Base-by-base conservation (phyloP, 1,284 basidiomycete species). In the Puccinia sorghi region DNA sequence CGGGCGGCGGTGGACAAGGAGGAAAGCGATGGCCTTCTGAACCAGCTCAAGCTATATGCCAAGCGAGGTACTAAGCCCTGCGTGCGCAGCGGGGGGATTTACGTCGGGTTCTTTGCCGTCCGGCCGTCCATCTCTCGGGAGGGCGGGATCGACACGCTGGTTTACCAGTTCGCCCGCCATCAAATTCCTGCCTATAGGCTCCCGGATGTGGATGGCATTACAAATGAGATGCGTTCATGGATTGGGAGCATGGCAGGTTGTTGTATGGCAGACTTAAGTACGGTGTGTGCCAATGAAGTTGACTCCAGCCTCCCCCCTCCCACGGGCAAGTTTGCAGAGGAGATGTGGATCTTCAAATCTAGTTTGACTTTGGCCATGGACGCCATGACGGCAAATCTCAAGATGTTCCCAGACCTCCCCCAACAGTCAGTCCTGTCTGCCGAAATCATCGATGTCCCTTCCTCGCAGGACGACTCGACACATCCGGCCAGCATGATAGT, bases 181-280 rank as follows among this genome's bases (percentile, higher is more conserved):
- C 86, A 87, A 82, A 87, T 87, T 80, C 87, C 87, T 3, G 86
- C 86, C 3, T 87, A 87, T 82, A 85, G 87, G 37, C 84, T 87
- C 12, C 87, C 87, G 0, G 86, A 87, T 77, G 86, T 87, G 27
- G 80, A 82, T 37, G 84, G 83, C 20, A 82, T 87, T 22, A 84
- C 85, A 1, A 81, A 84, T 1, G 82, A 84, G 59, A 86, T 86
- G 84, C 83, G 83, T 37, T 82, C 82, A 0, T 87, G 86, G 83
- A 82, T 87, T 9, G 83, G 84, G 43, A 82, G 84, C 64, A 83
- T 86, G 74, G 83, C 84, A 50, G 85, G 86, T 74, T 81, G 84
- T 52, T 84, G 84, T n/a, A 85, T 87, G 84, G 83, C 84, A 39
- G 86, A 86, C 13, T 84, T 87, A 0, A 83, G 86, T 46, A 78